Conservation (phyloP, 2,329 filamentous ascomycete species). For the Hypoxylon sp. region DNA sequence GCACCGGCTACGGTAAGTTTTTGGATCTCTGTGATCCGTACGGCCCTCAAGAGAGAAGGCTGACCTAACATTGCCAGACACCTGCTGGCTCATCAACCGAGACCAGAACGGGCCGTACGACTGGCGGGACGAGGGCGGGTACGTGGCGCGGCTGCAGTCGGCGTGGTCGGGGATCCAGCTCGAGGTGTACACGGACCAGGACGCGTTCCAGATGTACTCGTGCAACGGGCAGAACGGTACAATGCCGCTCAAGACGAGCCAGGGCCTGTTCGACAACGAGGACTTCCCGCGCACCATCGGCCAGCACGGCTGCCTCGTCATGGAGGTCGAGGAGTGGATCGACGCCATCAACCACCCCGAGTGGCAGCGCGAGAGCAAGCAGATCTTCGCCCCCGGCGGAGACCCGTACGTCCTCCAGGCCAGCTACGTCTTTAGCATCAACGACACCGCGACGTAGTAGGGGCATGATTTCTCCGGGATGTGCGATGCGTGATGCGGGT, state of each 20-base stretch:
- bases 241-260: constrained; percentile 72
- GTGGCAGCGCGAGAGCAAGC: constrained; percentile 74
- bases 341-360: constrained; percentile 91
- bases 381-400: constrained; percentile 66
- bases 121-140: constrained; percentile 66
- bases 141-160: constrained; percentile 72
- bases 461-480: constrained; percentile 8
- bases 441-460: constrained; percentile 45
- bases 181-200: constrained; percentile 83
- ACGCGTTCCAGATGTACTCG: constrained; percentile 87
- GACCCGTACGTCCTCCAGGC: constrained; percentile 69
- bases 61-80: constrained; percentile 56
- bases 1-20: constrained; percentile 79
- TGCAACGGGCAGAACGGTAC: constrained; percentile 80
- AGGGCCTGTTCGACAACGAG: constrained; percentile 65
- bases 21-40: not conserved
- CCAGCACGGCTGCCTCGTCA: constrained; percentile 84
- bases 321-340: constrained; percentile 94
- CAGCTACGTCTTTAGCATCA: constrained; percentile 66
- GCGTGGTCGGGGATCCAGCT: constrained; percentile 83
- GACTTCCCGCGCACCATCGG: constrained; percentile 69
- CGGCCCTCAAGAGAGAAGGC: not conserved
- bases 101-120: constrained; percentile 63
- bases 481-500: constrained; percentile 9
- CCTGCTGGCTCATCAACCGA: constrained; percentile 74